These are phyloP conservation scores for Choanephora cucurbitarum DNA, from an alignment of 371 early-diverging fungal species.

Conservation along the genomic window DNA sequence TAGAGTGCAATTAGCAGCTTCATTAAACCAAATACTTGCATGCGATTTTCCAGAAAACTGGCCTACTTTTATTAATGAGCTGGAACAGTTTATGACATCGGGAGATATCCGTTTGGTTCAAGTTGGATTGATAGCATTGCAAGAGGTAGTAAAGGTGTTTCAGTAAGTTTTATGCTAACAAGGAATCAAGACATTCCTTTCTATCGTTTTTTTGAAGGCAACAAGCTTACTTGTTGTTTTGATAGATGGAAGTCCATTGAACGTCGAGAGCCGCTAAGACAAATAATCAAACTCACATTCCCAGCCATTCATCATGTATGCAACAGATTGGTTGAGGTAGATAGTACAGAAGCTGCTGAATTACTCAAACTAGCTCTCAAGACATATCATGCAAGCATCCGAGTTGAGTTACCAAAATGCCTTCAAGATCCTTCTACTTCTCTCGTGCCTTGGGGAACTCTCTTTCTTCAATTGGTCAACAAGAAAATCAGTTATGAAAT, in stretches of 20 bases:
- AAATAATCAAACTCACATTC: constrained; percentile 73
- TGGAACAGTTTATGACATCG: constrained; percentile 64
- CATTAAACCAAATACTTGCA: constrained; percentile 65
- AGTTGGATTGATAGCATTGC: constrained; percentile 75
- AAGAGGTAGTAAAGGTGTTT: constrained; percentile 78
- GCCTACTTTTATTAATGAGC: constrained; percentile 74
- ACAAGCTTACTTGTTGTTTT: too few relatives aligned
- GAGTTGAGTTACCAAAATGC: constrained; percentile 66
- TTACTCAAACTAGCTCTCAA: constrained; percentile 82
- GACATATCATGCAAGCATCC: constrained; percentile 74
- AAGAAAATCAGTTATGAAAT: constrained; percentile 58
- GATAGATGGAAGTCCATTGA: constrained; percentile 60
- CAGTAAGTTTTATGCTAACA: too few relatives aligned
- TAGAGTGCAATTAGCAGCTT: constrained; percentile 76
- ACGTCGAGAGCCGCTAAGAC: constrained; percentile 63
- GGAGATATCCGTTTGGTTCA: constrained; percentile 65
- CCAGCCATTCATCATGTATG: constrained; percentile 75
- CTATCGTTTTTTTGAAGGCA: not conserved
- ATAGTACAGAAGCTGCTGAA: constrained; percentile 76
- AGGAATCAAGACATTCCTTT: not conserved
- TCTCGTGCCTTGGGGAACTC: constrained; percentile 84
- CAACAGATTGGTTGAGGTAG: constrained; percentile 51
- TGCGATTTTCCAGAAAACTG: constrained; percentile 82
- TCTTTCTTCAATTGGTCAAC: constrained; percentile 79
- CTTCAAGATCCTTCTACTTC: constrained; percentile 63